Evolutionary conservation across 2,329 filamentous ascomycete species (phyloP).

Genomic region (Davidsoniella eucalypti): DNA sequence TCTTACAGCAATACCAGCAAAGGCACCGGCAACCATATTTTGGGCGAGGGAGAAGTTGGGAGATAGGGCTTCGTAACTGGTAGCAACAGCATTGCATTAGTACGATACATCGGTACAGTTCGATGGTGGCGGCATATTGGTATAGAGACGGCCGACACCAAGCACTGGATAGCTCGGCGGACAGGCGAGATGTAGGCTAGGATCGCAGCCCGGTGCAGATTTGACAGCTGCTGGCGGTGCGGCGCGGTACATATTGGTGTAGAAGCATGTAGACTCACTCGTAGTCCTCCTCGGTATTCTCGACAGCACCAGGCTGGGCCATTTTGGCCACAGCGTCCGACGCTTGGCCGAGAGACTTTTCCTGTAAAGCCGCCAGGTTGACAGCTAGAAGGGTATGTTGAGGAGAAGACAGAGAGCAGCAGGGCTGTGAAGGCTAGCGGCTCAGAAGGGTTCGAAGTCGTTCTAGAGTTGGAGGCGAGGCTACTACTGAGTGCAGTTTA

Average conservation of each 20-base stretch:
- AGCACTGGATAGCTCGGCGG: background rate
- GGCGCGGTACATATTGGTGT: background rate
- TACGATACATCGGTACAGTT: background rate
- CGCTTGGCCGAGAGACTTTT: constrained; percentile 44
- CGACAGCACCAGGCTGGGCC: constrained; percentile 50
- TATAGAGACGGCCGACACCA: background rate
- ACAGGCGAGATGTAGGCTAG: background rate
- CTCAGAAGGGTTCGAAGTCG: background rate
- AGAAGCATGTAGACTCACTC: constrained; percentile 33
- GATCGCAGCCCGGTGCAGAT: background rate
- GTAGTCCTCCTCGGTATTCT: constrained; percentile 36
- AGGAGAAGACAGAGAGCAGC: constrained; percentile 1
- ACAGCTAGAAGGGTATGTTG: constrained; percentile 13
- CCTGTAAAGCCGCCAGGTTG: constrained; percentile 47
- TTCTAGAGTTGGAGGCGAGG: background rate
- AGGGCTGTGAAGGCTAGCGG: background rate
- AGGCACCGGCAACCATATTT: constrained; percentile 56
- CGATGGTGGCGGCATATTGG: background rate
- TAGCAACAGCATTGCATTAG: background rate
- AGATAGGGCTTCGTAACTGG: constrained; percentile 81
- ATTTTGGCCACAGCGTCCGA: constrained; percentile 51
- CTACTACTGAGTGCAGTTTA: too few relatives aligned
- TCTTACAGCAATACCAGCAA: constrained; percentile 42
- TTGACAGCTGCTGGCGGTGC: too few relatives aligned
- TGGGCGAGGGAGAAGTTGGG: constrained; percentile 85